These are phyloP conservation scores for Pisolithus microcarpus DNA, from an alignment of 768 basidiomycete species.

Conservation along the genomic window DNA sequence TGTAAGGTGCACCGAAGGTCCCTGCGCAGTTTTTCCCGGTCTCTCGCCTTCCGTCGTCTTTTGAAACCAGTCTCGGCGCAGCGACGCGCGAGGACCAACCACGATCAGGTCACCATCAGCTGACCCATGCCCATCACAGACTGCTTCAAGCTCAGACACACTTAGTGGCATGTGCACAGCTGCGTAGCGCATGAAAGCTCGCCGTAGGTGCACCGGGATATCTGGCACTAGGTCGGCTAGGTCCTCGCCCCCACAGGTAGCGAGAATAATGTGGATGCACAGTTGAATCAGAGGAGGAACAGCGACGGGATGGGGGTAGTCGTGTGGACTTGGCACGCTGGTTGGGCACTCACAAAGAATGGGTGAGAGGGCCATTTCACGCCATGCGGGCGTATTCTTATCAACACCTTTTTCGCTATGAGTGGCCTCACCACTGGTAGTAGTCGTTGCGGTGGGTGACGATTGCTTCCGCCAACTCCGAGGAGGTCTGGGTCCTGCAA, in stretches of 20 bases:
- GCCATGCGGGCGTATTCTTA: constrained; percentile 36
- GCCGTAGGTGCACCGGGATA: constrained; percentile 54
- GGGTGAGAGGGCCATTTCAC: constrained; percentile 49
- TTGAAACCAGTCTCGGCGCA: constrained; percentile 40
- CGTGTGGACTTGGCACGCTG: neutral
- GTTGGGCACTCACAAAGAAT: constrained; percentile 26
- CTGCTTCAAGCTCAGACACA: constrained; percentile 39
- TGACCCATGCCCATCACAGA: constrained; percentile 46
- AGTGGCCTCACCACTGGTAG: neutral
- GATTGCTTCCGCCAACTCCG: constrained; percentile 46
- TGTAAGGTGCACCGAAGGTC: neutral
- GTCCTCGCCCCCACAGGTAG: constrained; percentile 33
- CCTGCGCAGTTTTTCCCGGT: neutral
- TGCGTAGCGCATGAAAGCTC: constrained; percentile 49
- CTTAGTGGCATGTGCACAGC: constrained; percentile 53
- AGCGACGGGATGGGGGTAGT: constrained; percentile 2
- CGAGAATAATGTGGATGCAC: constrained; percentile 48
- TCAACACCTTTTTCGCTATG: constrained; percentile 1
- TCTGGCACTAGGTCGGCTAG: constrained; percentile 43
- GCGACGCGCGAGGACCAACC: constrained; percentile 44
- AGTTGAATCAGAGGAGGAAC: constrained; percentile 49
- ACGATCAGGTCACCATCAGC: constrained; percentile 59
- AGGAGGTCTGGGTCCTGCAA: constrained; percentile 47
- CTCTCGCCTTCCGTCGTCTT: constrained; percentile 1
- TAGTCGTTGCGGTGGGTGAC: neutral